Evolutionary conservation across 1,139 yeast genomes (phyloP).

Genomic region (Pichia inconspicua): DNA sequence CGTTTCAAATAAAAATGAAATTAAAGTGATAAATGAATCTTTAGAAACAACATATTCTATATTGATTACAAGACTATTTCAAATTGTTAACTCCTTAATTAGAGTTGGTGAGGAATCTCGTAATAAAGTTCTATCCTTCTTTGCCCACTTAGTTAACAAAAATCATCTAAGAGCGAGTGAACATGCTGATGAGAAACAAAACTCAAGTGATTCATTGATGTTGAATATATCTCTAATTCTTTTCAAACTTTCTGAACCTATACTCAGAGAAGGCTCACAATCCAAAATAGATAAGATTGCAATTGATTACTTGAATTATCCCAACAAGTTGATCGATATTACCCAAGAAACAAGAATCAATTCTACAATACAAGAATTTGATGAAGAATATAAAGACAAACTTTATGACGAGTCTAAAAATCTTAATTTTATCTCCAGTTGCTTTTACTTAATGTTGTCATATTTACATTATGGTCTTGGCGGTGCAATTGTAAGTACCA

Average conservation of each 20-base stretch:
- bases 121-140: slow-evolving; percentile 52
- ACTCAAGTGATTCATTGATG: slow-evolving; percentile 79
- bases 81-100: slow-evolving; percentile 64
- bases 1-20: slow-evolving; percentile 35
- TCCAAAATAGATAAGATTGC: slow-evolving; percentile 72
- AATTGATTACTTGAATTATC: slow-evolving; percentile 48
- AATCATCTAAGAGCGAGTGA: slow-evolving; percentile 86
- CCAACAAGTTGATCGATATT: slow-evolving; percentile 48
- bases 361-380: slow-evolving; percentile 65
- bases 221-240: slow-evolving; percentile 63
- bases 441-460: slow-evolving; percentile 72
- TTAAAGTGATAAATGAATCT: slow-evolving; percentile 44
- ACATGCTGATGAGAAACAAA: slow-evolving; percentile 60
- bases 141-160: slow-evolving; percentile 63
- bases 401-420: slow-evolving; percentile 26
- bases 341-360: slow-evolving; percentile 78
- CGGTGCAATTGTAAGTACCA: slow-evolving; percentile 57
- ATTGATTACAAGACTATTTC: slow-evolving; percentile 53
- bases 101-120: slow-evolving; percentile 68
- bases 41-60: slow-evolving; percentile 54
- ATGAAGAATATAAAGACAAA: slow-evolving; percentile 37
- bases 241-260: slow-evolving; percentile 73
- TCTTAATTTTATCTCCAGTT: slow-evolving; percentile 74
- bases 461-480: slow-evolving; percentile 86
- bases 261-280: slow-evolving; percentile 47